These are phyloP conservation scores for Pyrus hybrid DNA, from an alignment of 331 rosid genomes.

Conservation along the genomic window DNA sequence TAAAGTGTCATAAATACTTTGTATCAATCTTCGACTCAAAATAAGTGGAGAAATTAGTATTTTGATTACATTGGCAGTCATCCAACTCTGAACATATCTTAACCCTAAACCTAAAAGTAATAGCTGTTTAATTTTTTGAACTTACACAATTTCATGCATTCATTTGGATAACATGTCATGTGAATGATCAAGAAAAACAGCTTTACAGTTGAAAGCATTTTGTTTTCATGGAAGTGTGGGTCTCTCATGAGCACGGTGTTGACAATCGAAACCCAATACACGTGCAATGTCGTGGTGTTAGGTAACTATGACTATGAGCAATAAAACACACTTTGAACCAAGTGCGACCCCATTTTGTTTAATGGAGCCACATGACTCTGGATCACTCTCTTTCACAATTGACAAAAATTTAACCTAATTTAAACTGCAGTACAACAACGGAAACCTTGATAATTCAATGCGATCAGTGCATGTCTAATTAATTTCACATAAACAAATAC, in stretches of 20 bases:
- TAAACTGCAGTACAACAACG: background rate
- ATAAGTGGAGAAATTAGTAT: too few species aligned
- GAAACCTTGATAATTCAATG: background rate
- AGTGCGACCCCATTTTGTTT: background rate
- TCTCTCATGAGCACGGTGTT: background rate
- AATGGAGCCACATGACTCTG: constrained; percentile 10
- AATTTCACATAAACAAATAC: background rate
- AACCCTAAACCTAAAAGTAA: too few species aligned
- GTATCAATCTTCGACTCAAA: too few species aligned
- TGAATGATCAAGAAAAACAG: background rate
- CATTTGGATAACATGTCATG: background rate
- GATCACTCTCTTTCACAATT: background rate
- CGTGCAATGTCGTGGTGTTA: background rate
- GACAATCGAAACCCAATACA: background rate
- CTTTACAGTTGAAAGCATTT: background rate
- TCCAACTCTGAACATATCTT: too few species aligned
- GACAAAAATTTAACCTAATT: background rate
- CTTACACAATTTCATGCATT: too few species aligned
- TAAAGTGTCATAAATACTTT: too few species aligned
- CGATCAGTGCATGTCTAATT: background rate
- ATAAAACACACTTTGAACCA: background rate
- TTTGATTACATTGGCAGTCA: too few species aligned
- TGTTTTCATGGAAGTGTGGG: background rate
- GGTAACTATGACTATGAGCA: background rate
- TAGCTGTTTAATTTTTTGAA: too few species aligned